Conservation (phyloP, 345 rosid species). For the Lepidium sativum region DNA sequence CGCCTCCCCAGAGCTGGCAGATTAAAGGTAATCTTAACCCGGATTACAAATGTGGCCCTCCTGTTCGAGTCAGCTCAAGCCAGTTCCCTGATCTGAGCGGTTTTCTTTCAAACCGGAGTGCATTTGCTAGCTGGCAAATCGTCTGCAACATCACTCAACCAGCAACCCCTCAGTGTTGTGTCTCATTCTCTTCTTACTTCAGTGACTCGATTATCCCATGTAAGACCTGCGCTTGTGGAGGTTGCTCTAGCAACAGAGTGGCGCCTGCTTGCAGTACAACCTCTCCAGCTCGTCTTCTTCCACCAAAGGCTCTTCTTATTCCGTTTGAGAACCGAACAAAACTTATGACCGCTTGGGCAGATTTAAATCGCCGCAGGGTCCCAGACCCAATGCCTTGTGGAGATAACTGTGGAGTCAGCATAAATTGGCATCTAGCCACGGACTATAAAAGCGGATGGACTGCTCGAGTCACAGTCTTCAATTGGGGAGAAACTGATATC, state of each 20-base stretch:
- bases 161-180: constrained; percentile 64
- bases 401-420: constrained; percentile 88
- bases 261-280: constrained; percentile 56
- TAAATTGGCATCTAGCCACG: constrained; percentile 78
- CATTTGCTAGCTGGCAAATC: constrained; percentile 89
- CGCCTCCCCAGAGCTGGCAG: constrained; percentile 80
- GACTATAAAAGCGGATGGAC: constrained; percentile 81
- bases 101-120: constrained; percentile 49
- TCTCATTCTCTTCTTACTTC: constrained; percentile 85
- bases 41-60: constrained; percentile 74
- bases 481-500: constrained; percentile 69
- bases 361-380: constrained; percentile 40
- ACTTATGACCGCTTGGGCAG: constrained; percentile 61
- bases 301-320: constrained; percentile 69
- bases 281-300: constrained; percentile 68
- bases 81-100: constrained; percentile 64
- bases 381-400: constrained; percentile 83
- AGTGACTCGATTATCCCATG: constrained; percentile 87
- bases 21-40: constrained; percentile 82
- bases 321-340: constrained; percentile 79
- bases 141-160: constrained; percentile 88
- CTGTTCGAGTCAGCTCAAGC: constrained; percentile 72
- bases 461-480: constrained; percentile 83
- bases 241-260: constrained; percentile 40
- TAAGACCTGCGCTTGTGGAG: constrained; percentile 83